These are phyloP conservation scores for Mycosarcoma maydis DNA, from an alignment of 1,284 basidiomycete species.

Conservation along the genomic window DNA sequence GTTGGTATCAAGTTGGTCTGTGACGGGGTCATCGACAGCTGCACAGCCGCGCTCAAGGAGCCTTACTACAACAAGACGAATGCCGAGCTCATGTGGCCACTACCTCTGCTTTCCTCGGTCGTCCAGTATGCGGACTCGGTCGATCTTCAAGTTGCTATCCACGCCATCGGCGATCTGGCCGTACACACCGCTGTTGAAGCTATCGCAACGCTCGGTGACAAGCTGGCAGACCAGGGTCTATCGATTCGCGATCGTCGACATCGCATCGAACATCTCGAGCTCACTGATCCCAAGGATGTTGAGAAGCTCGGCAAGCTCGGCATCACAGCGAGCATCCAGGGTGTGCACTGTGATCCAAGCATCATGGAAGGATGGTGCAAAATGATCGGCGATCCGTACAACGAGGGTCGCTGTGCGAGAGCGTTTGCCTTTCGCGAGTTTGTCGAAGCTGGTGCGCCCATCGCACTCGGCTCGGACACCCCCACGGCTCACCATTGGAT, in stretches of 20 bases:
- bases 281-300: constrained; percentile 40
- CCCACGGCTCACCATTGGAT: constrained; percentile 42
- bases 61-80: constrained; percentile 46
- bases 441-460: constrained; percentile 38
- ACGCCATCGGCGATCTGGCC: constrained; percentile 46
- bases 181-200: constrained; percentile 48
- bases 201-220: constrained; percentile 25
- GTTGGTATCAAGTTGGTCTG: constrained; percentile 47
- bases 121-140: constrained; percentile 36
- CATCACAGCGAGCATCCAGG: constrained; percentile 47
- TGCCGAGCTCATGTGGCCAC: constrained; percentile 42
- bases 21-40: constrained; percentile 48
- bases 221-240: constrained; percentile 7
- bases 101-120: constrained; percentile 15
- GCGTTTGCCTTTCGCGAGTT: constrained; percentile 49
- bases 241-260: constrained; percentile 42
- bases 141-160: constrained; percentile 40
- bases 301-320: constrained; percentile 41
- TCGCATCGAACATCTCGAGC: constrained; percentile 50
- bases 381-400: constrained; percentile 30
- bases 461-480: constrained; percentile 44
- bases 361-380: constrained; percentile 44
- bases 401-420: constrained; percentile 34
- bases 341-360: constrained; percentile 44
- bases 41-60: constrained; percentile 42